A percentile compares a stretch with the other conserved stretches of the same genome.
Conservation (phyloP, 1,284 basidiomycete species). For the Limonomyces culmigenus region DNA sequence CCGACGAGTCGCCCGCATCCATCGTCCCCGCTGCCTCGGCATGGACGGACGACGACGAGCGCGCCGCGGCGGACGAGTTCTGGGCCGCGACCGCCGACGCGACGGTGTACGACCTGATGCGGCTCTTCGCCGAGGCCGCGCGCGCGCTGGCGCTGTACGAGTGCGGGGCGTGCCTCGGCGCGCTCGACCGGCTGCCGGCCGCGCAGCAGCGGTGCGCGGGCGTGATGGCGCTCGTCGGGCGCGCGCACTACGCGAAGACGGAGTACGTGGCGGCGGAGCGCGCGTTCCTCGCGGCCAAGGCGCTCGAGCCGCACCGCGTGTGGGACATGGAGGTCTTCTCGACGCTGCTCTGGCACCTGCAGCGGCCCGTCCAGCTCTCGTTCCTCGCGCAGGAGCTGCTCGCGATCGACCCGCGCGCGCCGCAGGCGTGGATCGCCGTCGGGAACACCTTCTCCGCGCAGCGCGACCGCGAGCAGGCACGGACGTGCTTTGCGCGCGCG, state of each 20-base stretch:
- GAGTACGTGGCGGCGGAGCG: slow-evolving; percentile 82
- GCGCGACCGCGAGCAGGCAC: slow-evolving; percentile 78
- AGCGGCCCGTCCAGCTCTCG: slow-evolving; percentile 65
- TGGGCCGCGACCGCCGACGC: slow-evolving; percentile 62
- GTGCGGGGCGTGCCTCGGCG: slow-evolving; percentile 53
- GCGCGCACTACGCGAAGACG: slow-evolving; percentile 74
- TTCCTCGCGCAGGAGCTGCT: slow-evolving; percentile 83
- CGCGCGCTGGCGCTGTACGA: slow-evolving; percentile 62
- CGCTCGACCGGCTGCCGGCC: slow-evolving; percentile 62
- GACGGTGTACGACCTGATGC: slow-evolving; percentile 68
- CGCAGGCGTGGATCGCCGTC: slow-evolving; percentile 89
- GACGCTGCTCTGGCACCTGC: slow-evolving; percentile 85
- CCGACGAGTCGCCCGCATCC: slow-evolving; percentile 38
- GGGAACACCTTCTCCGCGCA: slow-evolving; percentile 88
- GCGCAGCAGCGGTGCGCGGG: slow-evolving; percentile 60
- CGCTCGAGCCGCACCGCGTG: slow-evolving; percentile 71
- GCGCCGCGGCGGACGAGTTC: slow-evolving; percentile 52
- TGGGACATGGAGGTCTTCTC: slow-evolving; percentile 91
- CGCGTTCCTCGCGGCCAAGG: slow-evolving; percentile 66
- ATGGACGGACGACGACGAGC: slow-evolving; percentile 46
- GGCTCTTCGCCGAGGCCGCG: slow-evolving; percentile 65
- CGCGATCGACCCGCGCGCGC: slow-evolving; percentile 59
- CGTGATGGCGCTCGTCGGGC: slow-evolving; percentile 68
- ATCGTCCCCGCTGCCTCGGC: slow-evolving; percentile 9
- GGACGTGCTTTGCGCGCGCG: slow-evolving; percentile 84